Conservation (phyloP, 805 yeast genomes). For the Saccharomyces paradoxus region DNA sequence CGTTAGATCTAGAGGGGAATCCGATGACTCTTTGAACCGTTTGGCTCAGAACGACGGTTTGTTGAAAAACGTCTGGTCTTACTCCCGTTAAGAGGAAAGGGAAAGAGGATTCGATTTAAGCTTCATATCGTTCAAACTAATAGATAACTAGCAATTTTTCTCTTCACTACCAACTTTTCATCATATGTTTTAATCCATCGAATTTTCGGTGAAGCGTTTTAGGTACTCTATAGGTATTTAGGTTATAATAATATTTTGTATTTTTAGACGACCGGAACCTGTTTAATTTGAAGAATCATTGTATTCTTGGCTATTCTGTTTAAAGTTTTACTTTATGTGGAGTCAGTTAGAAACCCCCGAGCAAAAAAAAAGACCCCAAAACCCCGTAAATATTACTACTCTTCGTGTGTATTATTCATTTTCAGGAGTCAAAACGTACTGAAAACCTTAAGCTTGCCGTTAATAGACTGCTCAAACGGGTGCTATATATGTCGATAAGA, state of each 20-base stretch:
- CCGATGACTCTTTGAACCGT: conserved; percentile 98
- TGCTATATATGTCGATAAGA: not conserved
- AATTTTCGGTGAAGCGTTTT: not conserved
- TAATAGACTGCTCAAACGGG: not conserved
- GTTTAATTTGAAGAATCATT: not conserved
- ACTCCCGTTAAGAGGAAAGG: conserved; percentile 63
- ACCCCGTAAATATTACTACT: not conserved
- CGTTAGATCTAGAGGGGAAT: conserved; percentile 98
- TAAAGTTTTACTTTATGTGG: not conserved
- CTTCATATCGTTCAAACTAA: not conserved
- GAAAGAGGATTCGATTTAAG: not conserved
- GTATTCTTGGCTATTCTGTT: not conserved
- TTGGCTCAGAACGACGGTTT: conserved; percentile 98
- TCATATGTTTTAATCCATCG: not conserved
- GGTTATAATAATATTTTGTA: not conserved
- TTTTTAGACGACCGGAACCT: not conserved
- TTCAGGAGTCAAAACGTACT: not conserved
- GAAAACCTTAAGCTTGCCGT: not conserved
- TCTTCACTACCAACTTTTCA: not conserved
- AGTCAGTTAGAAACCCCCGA: not conserved
- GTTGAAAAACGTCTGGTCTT: conserved; percentile 90
- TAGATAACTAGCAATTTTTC: not conserved
- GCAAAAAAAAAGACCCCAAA: not conserved
- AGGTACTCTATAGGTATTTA: not conserved
- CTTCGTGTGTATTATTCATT: not conserved